Conservation (phyloP, 1,284 basidiomycete species). For the Ceratobasidium sp. region DNA sequence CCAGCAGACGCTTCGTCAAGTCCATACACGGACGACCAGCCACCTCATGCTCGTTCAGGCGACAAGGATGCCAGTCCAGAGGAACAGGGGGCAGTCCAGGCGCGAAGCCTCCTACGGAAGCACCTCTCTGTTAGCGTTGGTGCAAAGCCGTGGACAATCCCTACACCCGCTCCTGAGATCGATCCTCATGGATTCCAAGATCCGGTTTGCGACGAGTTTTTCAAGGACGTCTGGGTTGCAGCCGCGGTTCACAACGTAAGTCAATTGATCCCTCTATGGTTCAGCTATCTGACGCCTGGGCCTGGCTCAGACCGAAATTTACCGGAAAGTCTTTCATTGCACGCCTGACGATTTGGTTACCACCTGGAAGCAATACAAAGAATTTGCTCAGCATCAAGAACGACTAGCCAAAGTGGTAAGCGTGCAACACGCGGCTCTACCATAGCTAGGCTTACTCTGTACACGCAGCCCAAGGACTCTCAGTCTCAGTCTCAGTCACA, state of each 20-base stretch:
- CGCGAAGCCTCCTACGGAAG: constrained; percentile 61
- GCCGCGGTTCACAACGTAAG: constrained; percentile 83
- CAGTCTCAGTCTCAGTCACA: too few relatives aligned
- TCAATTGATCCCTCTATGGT: constrained; percentile 41
- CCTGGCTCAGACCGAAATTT: constrained; percentile 81
- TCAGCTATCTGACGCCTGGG: constrained; percentile 33
- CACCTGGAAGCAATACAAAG: constrained; percentile 94
- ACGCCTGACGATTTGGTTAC: constrained; percentile 89
- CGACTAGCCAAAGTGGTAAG: constrained; percentile 71
- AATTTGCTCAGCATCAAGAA: constrained; percentile 79
- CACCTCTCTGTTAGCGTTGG: constrained; percentile 62
- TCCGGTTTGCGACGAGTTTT: constrained; percentile 84
- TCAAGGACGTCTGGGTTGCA: constrained; percentile 87
- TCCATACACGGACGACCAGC: constrained; percentile 55
- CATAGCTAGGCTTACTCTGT: constrained; percentile 23
- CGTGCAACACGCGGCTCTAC: not conserved
- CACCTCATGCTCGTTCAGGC: constrained; percentile 54
- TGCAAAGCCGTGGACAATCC: constrained; percentile 65
- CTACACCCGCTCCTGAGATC: constrained; percentile 70
- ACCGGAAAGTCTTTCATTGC: constrained; percentile 90
- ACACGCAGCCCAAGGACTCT: constrained; percentile 55
- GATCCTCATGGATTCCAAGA: constrained; percentile 84
- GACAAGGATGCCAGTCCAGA: constrained; percentile 59
- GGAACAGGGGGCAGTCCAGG: constrained; percentile 59
- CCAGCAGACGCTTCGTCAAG: constrained; percentile 61